These are phyloP conservation scores for Chaetomiaceae sp. DNA, from an alignment of 2,329 filamentous ascomycete genomes.

Conservation along the genomic window DNA sequence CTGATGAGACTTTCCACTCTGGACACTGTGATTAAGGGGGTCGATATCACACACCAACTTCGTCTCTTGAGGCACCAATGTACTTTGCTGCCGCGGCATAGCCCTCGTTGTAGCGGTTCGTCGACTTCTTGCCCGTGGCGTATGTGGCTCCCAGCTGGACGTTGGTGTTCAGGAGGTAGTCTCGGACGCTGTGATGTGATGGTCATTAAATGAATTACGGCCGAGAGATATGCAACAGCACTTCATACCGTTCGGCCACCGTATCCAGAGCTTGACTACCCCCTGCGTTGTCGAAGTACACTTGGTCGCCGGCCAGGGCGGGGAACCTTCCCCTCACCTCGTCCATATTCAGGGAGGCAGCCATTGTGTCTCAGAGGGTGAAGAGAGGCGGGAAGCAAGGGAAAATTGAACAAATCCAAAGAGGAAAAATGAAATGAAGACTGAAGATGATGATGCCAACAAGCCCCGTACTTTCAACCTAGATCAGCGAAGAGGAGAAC, in stretches of 20 bases:
- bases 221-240: no score
- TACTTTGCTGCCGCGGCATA: constrained; percentile 63
- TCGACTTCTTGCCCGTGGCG: constrained; percentile 53
- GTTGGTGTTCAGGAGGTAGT: constrained; percentile 64
- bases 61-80: constrained; percentile 61
- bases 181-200: constrained; percentile 58
- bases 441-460: no score
- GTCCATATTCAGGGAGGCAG: constrained; percentile 44
- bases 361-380: neutral
- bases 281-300: constrained; percentile 75
- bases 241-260: constrained; percentile 58
- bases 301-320: constrained; percentile 56
- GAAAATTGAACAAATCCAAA: no score
- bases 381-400: no score
- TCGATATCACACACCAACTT: constrained; percentile 50
- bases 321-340: constrained; percentile 60
- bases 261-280: constrained; percentile 65
- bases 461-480: no score
- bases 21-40: neutral
- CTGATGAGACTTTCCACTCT: neutral
- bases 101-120: constrained; percentile 53
- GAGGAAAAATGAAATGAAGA: no score
- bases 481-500: neutral
- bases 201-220: no score
- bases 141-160: constrained; percentile 74